These are phyloP conservation scores for Nicotiana paniculata DNA, from an alignment of 257 asterid species.

Conservation along the genomic window DNA sequence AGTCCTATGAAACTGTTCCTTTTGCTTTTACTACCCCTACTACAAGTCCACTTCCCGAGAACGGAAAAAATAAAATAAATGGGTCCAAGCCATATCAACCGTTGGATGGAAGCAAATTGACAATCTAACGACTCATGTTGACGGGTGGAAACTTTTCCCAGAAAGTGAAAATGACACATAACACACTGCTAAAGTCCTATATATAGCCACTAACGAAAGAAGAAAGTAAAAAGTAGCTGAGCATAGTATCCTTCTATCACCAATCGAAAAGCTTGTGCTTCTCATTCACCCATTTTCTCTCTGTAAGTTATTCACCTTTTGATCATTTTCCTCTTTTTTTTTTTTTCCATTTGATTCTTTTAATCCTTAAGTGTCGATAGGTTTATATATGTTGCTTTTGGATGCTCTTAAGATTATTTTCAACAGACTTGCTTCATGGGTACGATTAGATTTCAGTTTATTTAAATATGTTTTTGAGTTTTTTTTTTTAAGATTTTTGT, in stretches of 20 bases:
- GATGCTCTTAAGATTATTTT: not conserved
- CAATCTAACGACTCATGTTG: conserved; percentile 26
- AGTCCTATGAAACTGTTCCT: not conserved
- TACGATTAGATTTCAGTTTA: not conserved
- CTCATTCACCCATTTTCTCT: not conserved
- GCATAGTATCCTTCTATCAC: not conserved
- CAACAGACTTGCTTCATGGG: not conserved
- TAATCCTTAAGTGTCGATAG: not conserved
- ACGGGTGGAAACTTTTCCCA: conserved; percentile 5
- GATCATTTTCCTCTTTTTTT: not conserved
- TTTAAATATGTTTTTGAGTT: not conserved
- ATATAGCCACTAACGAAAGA: not conserved
- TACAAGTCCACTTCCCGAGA: not conserved
- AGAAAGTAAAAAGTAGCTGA: not conserved
- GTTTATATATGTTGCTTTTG: not conserved
- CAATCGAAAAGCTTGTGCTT: conserved; percentile 1
- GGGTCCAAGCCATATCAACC: not conserved
- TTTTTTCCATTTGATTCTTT: not conserved
- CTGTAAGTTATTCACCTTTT: not conserved
- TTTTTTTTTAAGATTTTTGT: not conserved
- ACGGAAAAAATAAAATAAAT: not conserved
- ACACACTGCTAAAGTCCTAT: not conserved
- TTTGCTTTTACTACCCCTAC: not conserved
- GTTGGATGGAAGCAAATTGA: conserved; percentile 5
- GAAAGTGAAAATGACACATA: not conserved